Conservation (phyloP, 257 asterid genomes). For the Marsdenia floribunda region DNA sequence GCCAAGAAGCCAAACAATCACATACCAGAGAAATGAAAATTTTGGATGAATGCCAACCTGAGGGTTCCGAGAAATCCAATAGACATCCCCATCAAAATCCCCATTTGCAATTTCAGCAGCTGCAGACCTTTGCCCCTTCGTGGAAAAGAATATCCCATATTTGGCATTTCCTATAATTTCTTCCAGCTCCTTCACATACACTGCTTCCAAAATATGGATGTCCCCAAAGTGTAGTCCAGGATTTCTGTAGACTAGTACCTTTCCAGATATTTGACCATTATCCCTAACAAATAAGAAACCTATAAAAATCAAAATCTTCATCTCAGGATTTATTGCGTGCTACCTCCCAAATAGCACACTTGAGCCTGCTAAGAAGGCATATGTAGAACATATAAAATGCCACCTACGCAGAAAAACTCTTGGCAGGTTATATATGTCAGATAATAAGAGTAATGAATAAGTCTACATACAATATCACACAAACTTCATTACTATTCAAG, state of each 20-base stretch:
- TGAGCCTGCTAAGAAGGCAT: not conserved
- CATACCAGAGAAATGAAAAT: not conserved
- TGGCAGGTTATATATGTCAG: not conserved
- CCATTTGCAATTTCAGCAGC: constrained; percentile 90
- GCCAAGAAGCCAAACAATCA: not conserved
- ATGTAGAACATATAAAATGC: not conserved
- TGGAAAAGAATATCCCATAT: constrained; percentile 78
- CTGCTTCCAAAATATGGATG: constrained; percentile 59
- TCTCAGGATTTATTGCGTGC: not conserved
- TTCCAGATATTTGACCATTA: constrained; percentile 68
- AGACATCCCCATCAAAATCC: constrained; percentile 83
- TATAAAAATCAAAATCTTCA: not conserved
- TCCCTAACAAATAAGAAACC: constrained; percentile 40
- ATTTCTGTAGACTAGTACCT: constrained; percentile 74
- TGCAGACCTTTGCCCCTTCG: constrained; percentile 64
- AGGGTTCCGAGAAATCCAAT: constrained; percentile 84
- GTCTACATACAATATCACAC: constrained; percentile 68
- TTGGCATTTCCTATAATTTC: constrained; percentile 73
- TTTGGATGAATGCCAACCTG: constrained; percentile 41
- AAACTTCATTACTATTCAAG: constrained; percentile 59
- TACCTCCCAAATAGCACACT: not conserved
- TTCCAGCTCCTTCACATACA: constrained; percentile 52
- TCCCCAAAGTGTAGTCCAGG: constrained; percentile 92
- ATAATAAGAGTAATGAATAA: not conserved
- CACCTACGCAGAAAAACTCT: not conserved